Base-by-base conservation (phyloP, 2,329 filamentous ascomycete species). In the Stagonosporopsis vannaccii region DNA sequence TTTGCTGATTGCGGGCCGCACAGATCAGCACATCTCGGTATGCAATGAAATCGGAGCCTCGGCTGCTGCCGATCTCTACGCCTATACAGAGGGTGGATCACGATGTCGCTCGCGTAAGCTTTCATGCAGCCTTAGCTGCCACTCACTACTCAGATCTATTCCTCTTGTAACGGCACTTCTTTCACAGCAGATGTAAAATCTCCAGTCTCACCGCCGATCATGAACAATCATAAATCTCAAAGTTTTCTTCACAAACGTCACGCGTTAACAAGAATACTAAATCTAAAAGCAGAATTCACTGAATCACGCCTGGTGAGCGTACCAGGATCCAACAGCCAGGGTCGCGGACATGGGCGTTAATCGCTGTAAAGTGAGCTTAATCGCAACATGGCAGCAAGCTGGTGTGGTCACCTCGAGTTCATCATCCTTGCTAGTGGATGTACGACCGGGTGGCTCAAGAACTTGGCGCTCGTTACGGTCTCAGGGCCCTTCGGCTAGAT, bases 311-410 rank as follows among this genome's bases (percentile, higher is more conserved):
- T 49, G 43, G 39, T 51, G 13, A 39, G 39, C 36, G 49, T 25
- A 37, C 23, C 30, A 44, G 45, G 22, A 42, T 58, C 33, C 63
- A 46, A 56, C 42, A 63, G 54, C 52, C 64, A 60, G 62, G 62
- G 51, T 39, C 30, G 58, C 62, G 65, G 66, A 69, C 51, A 63
- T 72, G 42, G 60, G 66, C 65, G 67, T 61, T 58, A 53, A 49
- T 35, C 49, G 35, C 41, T 51, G 49, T 49, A 26, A 25, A 43
- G 43, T 30, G 36, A 28, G 43, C 33, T 51, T 47, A 54, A 47
- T 58, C 55, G 41, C 47, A 49, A 46, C 45, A 42, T 46, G 36
- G 32, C 36, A 50, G 20, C 30, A 30, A 30, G 19, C 46, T 36
- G 44, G 45, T 33, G 35, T 52, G 26, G 20, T 42, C 19, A 50